Conservation (phyloP, 1,284 basidiomycete species). For the Pseudozyma sp. region DNA sequence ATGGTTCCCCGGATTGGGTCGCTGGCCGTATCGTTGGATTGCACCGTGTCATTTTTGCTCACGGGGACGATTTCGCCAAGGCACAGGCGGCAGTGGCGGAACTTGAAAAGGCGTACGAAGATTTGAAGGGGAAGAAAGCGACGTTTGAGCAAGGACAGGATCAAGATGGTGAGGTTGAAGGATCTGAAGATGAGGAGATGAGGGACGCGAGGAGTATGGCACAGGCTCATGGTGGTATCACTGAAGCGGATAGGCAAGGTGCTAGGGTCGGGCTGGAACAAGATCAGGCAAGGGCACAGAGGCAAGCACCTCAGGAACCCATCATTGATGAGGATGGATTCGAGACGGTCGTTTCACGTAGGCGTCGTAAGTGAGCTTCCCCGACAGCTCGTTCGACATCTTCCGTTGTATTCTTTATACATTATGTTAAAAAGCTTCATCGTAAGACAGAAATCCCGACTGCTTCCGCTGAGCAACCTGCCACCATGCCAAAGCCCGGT, state of each 20-base stretch:
- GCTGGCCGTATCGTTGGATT: slow-evolving; percentile 55
- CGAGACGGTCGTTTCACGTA: slow-evolving; percentile 59
- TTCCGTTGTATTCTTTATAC: not conserved
- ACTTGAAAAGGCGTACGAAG: slow-evolving; percentile 51
- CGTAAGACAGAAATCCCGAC: too few species aligned
- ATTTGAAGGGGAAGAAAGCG: slow-evolving; percentile 48
- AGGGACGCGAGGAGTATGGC: slow-evolving; percentile 37
- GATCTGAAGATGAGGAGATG: slow-evolving; percentile 48
- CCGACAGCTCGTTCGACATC: not conserved
- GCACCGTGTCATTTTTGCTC: slow-evolving; percentile 55
- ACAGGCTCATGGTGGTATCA: slow-evolving; percentile 37
- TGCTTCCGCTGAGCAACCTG: not conserved
- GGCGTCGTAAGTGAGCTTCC: slow-evolving; percentile 39
- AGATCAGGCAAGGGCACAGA: slow-evolving; percentile 18
- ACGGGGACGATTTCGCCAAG: slow-evolving; percentile 25
- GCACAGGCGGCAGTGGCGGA: slow-evolving; percentile 47
- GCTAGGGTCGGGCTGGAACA: slow-evolving; percentile 30
- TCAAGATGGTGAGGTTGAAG: slow-evolving; percentile 38
- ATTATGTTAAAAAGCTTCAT: not conserved
- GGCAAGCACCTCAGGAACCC: slow-evolving; percentile 38
- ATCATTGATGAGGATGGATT: slow-evolving; percentile 63
- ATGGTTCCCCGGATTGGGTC: slow-evolving; percentile 57
- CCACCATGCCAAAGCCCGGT: too few species aligned
- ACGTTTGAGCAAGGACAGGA: slow-evolving; percentile 27
- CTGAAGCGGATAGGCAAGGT: slow-evolving; percentile 38